These are phyloP conservation scores for Ailanthus altissimus DNA, from an alignment of 345 rosid species.

Conservation along the genomic window DNA sequence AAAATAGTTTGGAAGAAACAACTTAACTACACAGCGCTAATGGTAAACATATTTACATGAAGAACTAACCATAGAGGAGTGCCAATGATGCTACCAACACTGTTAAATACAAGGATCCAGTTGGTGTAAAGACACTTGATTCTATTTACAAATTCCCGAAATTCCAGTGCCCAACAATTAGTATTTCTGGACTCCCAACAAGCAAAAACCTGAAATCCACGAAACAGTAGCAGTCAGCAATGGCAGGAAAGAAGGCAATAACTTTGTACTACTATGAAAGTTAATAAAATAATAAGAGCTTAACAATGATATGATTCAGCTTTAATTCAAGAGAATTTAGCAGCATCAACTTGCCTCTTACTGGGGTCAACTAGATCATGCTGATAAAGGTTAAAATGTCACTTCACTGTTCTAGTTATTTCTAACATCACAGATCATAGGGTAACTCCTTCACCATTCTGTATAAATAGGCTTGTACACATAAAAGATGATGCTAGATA, in stretches of 20 bases:
- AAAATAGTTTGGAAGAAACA: neutral
- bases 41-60: neutral
- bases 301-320: neutral
- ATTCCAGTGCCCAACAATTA: neutral
- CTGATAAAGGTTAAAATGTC: too few species aligned
- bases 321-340: neutral
- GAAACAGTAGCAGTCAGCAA: neutral
- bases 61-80: neutral
- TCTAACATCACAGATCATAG: neutral
- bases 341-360: neutral
- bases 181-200: too few species aligned
- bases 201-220: constrained; percentile 2
- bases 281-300: neutral
- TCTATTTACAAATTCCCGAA: neutral
- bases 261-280: neutral
- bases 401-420: neutral
- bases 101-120: neutral
- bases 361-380: too few species aligned
- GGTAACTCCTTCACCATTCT: neutral
- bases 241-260: neutral
- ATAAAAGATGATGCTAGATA: neutral
- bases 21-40: neutral
- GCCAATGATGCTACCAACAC: neutral
- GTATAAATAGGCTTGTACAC: neutral
- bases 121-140: neutral